Evolutionary conservation across 805 yeast genomes (phyloP), one percentile per base, ranked within the genome.

Genomic region (Wickerhamomyces strasburgensis): DNA sequence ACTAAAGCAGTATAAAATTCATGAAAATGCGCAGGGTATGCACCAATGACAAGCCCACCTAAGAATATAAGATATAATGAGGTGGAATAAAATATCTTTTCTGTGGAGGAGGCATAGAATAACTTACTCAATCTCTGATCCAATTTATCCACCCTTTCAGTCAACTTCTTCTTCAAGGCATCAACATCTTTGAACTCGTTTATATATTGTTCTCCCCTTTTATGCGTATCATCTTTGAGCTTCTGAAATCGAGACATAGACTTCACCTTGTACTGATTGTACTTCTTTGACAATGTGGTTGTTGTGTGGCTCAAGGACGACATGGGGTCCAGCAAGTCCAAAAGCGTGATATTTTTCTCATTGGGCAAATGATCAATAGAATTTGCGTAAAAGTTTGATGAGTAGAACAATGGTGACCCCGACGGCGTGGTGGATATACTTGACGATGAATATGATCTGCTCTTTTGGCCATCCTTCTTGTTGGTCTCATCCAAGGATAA

Each of bases 51-150:
- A 39, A 78, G 70, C 0, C 98, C 98, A 19, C 80, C 67, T 14
- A 73, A 56, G 29, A 90, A 84, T 6, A 90, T 73, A 36, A 75
- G 61, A 39, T 78, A 73, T 27, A 87, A 66, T 0, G 94, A 79
- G 29, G 77, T 58, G 0, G 96, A 79, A 56, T 87, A 93, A 55
- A 87, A 87, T 17, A 79, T 48, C 57, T 90, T 90, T 54, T 90
- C 96, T 6, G 83, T 70, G 19, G 60, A 68, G 1, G 79, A 69
- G 19, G 72, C 70, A 29, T 63, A 51, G 34, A 65, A 57, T 1
- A 68, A 47, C 28, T 51, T 49, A 32, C 57, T 61, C 35, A 71
- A 49, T 29, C 68, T 57, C 4, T 48, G 33, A 44, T 70, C 70
- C 4, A 68, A 47, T 26, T 54, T 57, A 35, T 66, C 70, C 13